Percentiles rank a stretch among this genome's conserved stretches.
phyloP scores from a whole-genome alignment of 345 rosid genomes.

The Corchorus olitorius region DNA sequence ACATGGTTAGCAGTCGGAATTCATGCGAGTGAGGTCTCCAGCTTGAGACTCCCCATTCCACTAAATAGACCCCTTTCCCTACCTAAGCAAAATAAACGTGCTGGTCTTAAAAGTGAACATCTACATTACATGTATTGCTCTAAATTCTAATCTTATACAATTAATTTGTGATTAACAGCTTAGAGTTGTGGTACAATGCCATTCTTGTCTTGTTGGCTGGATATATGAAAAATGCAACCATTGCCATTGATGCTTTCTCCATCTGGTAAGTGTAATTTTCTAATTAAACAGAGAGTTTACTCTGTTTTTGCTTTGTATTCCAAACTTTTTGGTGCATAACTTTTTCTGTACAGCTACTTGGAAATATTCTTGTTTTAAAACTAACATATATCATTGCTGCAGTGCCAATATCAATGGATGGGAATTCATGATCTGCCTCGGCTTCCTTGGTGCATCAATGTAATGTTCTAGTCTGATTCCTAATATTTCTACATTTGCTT shows the following conservation, averaged over 20 bases:
- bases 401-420: conserved; percentile 35
- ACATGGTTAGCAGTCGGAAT: too few species aligned
- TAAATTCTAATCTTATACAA: not conserved
- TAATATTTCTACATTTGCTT: not conserved
- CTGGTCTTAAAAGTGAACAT: too few species aligned
- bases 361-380: too few species aligned
- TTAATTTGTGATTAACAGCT: conserved; percentile 36
- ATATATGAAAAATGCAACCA: conserved; percentile 54
- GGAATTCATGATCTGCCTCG: conserved; percentile 58
- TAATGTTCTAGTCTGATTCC: conserved; percentile 7
- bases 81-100: too few species aligned
- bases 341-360: too few species aligned
- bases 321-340: too few species aligned
- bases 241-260: conserved; percentile 71
- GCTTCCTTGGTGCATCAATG: conserved; percentile 61
- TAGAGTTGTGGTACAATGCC: conserved; percentile 73
- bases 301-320: not conserved
- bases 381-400: not conserved
- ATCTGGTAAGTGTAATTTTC: conserved; percentile 55
- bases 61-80: too few species aligned
- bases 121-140: not conserved
- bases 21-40: too few species aligned
- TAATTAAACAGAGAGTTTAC: not conserved
- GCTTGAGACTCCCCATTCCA: too few species aligned
- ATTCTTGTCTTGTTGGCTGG: conserved; percentile 66